Conservation (phyloP, 2,329 filamentous ascomycete genomes). For the Cytospora leucostoma region DNA sequence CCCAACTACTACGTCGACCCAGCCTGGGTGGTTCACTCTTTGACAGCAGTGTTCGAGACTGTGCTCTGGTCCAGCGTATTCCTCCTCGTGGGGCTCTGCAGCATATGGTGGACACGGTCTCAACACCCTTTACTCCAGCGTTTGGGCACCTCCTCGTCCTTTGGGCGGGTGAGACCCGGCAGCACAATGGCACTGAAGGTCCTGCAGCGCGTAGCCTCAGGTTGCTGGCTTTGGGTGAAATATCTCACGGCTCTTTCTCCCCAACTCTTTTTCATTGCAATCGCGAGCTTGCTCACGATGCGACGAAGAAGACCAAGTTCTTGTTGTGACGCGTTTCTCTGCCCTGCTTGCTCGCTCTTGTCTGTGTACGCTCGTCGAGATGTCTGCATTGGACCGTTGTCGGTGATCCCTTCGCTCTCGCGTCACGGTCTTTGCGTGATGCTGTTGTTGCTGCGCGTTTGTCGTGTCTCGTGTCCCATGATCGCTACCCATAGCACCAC, state of each 20-base stretch:
- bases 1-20: neutral
- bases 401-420: neutral
- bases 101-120: neutral
- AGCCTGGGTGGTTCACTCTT: neutral
- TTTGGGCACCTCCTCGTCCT: neutral
- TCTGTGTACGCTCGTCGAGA: no score
- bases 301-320: neutral
- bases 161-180: neutral
- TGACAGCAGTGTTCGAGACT: neutral
- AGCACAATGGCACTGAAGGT: neutral
- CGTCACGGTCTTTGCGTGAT: no score
- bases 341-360: neutral
- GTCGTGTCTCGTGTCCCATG: no score
- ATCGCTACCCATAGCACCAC: no score
- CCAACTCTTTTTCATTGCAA: constrained; percentile 6
- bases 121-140: neutral
- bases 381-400: neutral
- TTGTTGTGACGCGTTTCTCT: neutral
- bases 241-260: neutral
- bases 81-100: neutral
- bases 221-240: neutral
- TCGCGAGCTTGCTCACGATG: constrained; percentile 3
- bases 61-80: neutral
- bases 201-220: constrained; percentile 1
- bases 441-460: no score